Percentiles rank a stretch among this genome's conserved stretches.
Evolutionary conservation across 2,329 filamentous ascomycete genomes (phyloP).

Genomic region (Fusarium nygamai): DNA sequence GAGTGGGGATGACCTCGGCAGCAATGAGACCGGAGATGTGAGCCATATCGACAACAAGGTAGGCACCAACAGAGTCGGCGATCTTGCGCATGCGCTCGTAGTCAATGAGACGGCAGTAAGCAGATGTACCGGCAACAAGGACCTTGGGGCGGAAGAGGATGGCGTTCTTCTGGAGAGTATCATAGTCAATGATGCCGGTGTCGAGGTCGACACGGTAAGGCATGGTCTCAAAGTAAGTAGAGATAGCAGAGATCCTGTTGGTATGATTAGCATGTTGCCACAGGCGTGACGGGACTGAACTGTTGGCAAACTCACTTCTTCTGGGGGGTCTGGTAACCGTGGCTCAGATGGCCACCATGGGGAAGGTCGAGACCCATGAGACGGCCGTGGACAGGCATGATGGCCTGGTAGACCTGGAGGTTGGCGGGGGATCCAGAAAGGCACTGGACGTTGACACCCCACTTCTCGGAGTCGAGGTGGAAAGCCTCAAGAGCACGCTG

Average conservation of each 20-base stretch:
- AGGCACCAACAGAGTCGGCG: constrained; percentile 91
- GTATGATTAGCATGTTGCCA: constrained; percentile 2
- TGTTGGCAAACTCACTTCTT: constrained; percentile 73
- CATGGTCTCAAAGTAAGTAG: constrained; percentile 99
- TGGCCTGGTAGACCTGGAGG: constrained; percentile 96
- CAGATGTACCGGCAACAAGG: constrained; percentile 94
- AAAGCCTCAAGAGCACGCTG: constrained; percentile 91
- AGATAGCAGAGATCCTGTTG: constrained; percentile 87
- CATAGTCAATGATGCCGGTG: constrained; percentile 98
- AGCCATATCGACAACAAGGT: constrained; percentile 97
- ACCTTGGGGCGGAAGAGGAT: constrained; percentile 95
- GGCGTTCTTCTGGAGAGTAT: constrained; percentile 88
- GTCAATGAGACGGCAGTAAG: constrained; percentile 98
- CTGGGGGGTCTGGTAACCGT: constrained; percentile 96
- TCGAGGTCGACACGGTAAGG: constrained; percentile 91
- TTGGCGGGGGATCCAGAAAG: constrained; percentile 94
- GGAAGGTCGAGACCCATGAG: constrained; percentile 97
- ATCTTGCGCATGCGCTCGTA: constrained; percentile 97
- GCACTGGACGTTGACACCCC: constrained; percentile 99
- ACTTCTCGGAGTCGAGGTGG: constrained; percentile 84
- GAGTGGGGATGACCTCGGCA: constrained; percentile 90
- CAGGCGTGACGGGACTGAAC: background rate
- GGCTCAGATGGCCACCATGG: constrained; percentile 92
- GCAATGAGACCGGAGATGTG: constrained; percentile 98
- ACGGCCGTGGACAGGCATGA: constrained; percentile 94